phyloP scores from a whole-genome alignment of 257 asterid species.

The Rubia yunnanensis region DNA sequence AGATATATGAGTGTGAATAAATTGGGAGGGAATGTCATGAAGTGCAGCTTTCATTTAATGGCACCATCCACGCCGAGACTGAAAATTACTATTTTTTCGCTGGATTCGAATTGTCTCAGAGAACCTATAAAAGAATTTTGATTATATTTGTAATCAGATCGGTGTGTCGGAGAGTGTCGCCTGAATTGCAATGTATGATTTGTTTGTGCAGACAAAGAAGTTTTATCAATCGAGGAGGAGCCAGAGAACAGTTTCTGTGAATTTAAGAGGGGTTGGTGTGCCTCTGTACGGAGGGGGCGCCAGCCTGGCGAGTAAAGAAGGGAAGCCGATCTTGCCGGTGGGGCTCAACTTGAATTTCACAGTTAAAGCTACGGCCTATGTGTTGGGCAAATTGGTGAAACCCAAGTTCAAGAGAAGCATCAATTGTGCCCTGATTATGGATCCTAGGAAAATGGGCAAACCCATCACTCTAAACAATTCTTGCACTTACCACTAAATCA shows the following conservation, averaged over 20 bases:
- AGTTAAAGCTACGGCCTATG: constrained; percentile 68
- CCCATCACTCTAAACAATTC: constrained; percentile 39
- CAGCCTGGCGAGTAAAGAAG: constrained; percentile 40
- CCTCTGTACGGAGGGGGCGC: constrained; percentile 90
- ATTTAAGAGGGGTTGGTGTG: constrained; percentile 36
- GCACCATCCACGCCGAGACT: too few relatives aligned
- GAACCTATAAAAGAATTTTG: too few relatives aligned
- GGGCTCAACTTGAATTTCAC: constrained; percentile 44
- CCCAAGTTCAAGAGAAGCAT: constrained; percentile 55
- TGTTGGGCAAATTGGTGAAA: constrained; percentile 71
- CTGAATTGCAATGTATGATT: background rate
- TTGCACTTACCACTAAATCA: constrained; percentile 40
- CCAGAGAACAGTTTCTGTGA: constrained; percentile 40
- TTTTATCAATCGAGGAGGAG: constrained; percentile 78
- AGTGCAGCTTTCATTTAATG: too few relatives aligned
- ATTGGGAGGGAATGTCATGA: too few relatives aligned
- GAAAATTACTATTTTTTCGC: too few relatives aligned
- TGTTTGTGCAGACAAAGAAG: constrained; percentile 39
- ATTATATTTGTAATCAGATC: too few relatives aligned
- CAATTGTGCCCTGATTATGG: constrained; percentile 45
- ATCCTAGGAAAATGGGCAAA: constrained; percentile 59
- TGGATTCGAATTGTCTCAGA: too few relatives aligned
- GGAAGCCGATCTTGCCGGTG: constrained; percentile 51
- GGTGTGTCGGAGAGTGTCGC: too few relatives aligned
- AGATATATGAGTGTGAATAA: too few relatives aligned